Conservation (phyloP, 345 rosid species). For the Clausena lansium region DNA sequence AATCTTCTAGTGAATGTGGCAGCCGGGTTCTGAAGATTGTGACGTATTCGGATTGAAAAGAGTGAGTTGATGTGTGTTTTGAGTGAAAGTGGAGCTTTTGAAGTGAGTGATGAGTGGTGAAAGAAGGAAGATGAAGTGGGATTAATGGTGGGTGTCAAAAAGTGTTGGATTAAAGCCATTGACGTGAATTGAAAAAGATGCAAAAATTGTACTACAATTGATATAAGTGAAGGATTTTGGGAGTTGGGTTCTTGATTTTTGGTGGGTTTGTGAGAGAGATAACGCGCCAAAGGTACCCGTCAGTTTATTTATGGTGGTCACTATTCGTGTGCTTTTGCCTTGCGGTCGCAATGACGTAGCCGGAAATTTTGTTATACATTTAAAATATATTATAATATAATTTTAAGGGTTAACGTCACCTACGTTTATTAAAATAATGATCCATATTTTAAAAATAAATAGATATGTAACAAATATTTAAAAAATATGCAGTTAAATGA, state of each 20-base stretch:
- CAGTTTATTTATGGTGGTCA: neutral
- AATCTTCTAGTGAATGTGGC: slow-evolving; percentile 55
- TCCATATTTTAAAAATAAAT: no score
- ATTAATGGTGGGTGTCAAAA: slow-evolving; percentile 27
- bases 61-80: slow-evolving; percentile 18
- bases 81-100: slow-evolving; percentile 24
- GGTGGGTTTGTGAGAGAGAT: neutral
- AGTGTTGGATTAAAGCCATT: slow-evolving; percentile 41
- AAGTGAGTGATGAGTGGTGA: slow-evolving; percentile 15
- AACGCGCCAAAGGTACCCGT: neutral
- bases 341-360: no score
- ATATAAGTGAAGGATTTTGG: neutral
- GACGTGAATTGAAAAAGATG: neutral
- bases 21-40: slow-evolving; percentile 29
- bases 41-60: slow-evolving; percentile 19
- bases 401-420: no score
- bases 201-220: neutral
- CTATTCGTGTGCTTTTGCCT: neutral
- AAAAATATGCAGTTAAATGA: no score
- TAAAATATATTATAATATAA: no score
- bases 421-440: no score
- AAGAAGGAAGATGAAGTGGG: slow-evolving; percentile 12
- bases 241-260: neutral
- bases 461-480: no score
- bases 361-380: no score